Conservation (phyloP, 176 grass and related monocot species). For the Luzula sylvatica region DNA sequence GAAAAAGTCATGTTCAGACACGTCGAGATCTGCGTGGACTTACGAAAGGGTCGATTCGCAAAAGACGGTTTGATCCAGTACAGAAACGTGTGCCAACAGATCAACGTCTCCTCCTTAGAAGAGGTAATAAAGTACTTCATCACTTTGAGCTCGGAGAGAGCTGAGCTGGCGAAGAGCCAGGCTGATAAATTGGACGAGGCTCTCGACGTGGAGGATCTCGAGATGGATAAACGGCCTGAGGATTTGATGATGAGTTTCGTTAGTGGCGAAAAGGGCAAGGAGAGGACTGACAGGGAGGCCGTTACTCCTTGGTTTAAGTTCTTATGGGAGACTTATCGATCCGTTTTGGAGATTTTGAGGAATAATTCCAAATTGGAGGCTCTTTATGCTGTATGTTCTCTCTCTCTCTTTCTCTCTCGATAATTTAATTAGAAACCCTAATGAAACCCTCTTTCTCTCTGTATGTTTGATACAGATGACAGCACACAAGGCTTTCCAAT, state of each 20-base stretch:
- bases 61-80: conserved; percentile 98
- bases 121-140: conserved; percentile 99
- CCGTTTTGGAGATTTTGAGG: conserved; percentile 78
- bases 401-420: neutral
- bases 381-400: conserved; percentile 80
- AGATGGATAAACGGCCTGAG: conserved; percentile 89
- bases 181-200: conserved; percentile 82
- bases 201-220: conserved; percentile 90
- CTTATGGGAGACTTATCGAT: conserved; percentile 93
- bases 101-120: conserved; percentile 82
- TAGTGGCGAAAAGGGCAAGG: conserved; percentile 92
- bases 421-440: too few relatives aligned
- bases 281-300: conserved; percentile 77
- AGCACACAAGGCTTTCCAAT: conserved; percentile 87
- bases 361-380: conserved; percentile 98
- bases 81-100: conserved; percentile 93
- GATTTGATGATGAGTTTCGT: conserved; percentile 96
- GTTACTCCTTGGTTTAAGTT: conserved; percentile 99
- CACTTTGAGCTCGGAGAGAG: conserved; percentile 74
- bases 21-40: conserved; percentile 82
- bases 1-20: conserved; percentile 99
- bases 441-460: conserved; percentile 1
- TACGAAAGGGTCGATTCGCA: conserved; percentile 86
- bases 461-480: conserved; percentile 57
- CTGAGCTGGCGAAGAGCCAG: conserved; percentile 68